Conservation (phyloP, 1,284 basidiomycete genomes). For the Ganoderma lingzhi region DNA sequence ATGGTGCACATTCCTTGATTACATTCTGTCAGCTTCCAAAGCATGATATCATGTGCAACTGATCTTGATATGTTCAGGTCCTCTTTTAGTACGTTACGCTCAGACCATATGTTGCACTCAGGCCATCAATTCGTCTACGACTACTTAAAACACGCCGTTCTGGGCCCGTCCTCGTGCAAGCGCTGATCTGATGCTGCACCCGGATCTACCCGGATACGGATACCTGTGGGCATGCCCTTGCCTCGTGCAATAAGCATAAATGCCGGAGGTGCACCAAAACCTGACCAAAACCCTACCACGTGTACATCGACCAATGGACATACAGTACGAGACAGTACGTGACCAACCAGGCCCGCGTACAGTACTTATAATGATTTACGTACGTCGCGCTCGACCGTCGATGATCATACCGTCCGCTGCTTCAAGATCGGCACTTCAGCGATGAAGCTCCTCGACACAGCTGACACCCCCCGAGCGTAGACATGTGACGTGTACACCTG, state of each 20-base stretch:
- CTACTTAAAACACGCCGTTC: neutral
- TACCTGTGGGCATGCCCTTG: neutral
- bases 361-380: neutral
- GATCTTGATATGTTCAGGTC: neutral
- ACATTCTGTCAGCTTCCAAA: neutral
- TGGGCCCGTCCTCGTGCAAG: neutral
- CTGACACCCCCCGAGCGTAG: conserved; percentile 88
- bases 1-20: neutral
- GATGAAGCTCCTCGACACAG: conserved; percentile 71
- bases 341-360: neutral
- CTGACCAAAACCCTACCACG: neutral
- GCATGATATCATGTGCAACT: neutral
- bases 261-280: neutral
- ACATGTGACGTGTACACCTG: conserved; percentile 87
- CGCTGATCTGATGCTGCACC: neutral
- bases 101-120: neutral
- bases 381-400: neutral
- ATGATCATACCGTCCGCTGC: conserved; percentile 16
- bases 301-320: neutral
- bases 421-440: conserved; percentile 42
- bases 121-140: neutral
- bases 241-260: neutral
- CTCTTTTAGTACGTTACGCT: neutral
- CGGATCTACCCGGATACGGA: neutral
- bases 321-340: too few relatives aligned